These are phyloP conservation scores for Penicillium salamii DNA, from an alignment of 495 filamentous ascomycete genomes.

Conservation along the genomic window DNA sequence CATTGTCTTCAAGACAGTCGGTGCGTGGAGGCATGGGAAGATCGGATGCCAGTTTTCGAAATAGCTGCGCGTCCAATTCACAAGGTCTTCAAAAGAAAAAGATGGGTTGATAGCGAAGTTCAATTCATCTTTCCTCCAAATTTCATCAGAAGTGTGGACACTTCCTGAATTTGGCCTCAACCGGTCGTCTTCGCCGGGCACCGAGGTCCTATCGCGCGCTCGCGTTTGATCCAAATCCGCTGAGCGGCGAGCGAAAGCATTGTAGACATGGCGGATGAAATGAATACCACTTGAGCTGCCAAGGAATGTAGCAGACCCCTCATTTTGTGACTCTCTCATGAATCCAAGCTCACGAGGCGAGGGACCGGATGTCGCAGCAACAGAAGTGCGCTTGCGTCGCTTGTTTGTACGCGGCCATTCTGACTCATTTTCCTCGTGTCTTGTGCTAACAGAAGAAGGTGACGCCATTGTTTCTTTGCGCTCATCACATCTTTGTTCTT, in stretches of 20 bases:
- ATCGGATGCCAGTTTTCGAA: conserved; percentile 50
- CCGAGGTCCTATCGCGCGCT: conserved; percentile 30
- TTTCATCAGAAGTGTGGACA: conserved; percentile 11
- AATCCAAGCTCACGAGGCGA: conserved; percentile 38
- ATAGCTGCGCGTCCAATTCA: conserved; percentile 41
- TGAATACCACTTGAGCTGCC: conserved; percentile 52
- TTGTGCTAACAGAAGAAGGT: conserved; percentile 15
- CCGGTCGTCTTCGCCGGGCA: conserved; percentile 49
- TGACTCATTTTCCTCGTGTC: conserved; percentile 15
- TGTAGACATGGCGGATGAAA: conserved; percentile 46
- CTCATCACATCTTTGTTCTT: neutral
- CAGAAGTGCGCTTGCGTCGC: conserved; percentile 30
- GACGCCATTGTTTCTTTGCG: conserved; percentile 13
- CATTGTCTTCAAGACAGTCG: conserved; percentile 36
- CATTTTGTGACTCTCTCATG: conserved; percentile 35
- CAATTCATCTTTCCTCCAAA: conserved; percentile 33
- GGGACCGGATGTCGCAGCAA: conserved; percentile 11
- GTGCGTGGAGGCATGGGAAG: conserved; percentile 46
- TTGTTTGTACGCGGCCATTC: conserved; percentile 26
- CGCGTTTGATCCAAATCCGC: conserved; percentile 29
- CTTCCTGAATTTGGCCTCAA: conserved; percentile 18
- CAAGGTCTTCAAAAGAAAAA: conserved; percentile 31
- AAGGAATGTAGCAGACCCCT: conserved; percentile 39
- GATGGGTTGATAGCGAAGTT: conserved; percentile 8
- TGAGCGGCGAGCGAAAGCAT: conserved; percentile 40